Conservation (phyloP, 2,329 filamentous ascomycete genomes). For the Phyllosticta citriasiana region DNA sequence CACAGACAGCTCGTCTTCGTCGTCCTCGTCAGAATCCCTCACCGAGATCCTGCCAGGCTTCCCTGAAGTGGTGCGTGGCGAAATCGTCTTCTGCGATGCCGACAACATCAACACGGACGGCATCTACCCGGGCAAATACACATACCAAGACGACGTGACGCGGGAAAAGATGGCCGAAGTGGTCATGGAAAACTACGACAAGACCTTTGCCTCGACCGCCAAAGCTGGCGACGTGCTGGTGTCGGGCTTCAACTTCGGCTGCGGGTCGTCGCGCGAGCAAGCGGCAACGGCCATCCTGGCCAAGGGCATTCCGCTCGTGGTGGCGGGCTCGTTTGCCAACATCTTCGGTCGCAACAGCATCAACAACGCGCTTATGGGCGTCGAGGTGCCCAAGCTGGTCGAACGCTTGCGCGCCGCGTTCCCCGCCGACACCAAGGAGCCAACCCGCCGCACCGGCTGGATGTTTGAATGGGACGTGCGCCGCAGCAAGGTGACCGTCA, state of each 20-base stretch:
- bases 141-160: conserved; percentile 78
- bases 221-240: conserved; percentile 71
- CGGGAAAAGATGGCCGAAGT: conserved; percentile 74
- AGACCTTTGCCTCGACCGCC: conserved; percentile 53
- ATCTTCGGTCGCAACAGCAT: conserved; percentile 73
- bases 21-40: conserved; percentile 26
- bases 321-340: conserved; percentile 72
- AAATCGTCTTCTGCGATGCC: conserved; percentile 79
- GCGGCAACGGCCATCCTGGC: conserved; percentile 81
- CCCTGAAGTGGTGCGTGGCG: conserved; percentile 69
- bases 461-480: conserved; percentile 71
- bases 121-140: conserved; percentile 87
- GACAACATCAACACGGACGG: conserved; percentile 87
- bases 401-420: conserved; percentile 56
- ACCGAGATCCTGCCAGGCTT: conserved; percentile 79
- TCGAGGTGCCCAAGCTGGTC: conserved; percentile 60
- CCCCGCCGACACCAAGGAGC: conserved; percentile 34
- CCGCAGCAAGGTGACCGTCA: conserved; percentile 58
- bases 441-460: conserved; percentile 73
- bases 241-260: conserved; percentile 80
- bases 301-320: conserved; percentile 68
- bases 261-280: conserved; percentile 71
- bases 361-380: conserved; percentile 66
- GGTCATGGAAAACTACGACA: conserved; percentile 92
- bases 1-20: conserved; percentile 19